Base-by-base conservation (phyloP, 148 eudicot species). In the Camellia japonica region DNA sequence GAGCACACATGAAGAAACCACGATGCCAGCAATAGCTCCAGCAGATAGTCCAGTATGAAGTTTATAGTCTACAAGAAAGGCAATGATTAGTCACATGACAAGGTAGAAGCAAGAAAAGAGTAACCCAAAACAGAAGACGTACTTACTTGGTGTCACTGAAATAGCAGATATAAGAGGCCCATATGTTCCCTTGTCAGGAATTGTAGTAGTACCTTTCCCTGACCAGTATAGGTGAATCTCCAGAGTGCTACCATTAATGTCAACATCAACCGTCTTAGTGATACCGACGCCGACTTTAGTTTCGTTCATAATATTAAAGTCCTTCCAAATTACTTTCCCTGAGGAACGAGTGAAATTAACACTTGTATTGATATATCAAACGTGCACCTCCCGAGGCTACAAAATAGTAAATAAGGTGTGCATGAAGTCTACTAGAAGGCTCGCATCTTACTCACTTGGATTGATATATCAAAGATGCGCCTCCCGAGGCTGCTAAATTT, bases 91-190 rank as follows among this genome's bases (percentile, higher is more conserved):
- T 65, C 73, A 80, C 54, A 5, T 23, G 16, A 71, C 30, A 54
- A 81, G 19, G 58, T 3, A 5, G 2, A 63, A 79, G 56, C 4
- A 52, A 76, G 19, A 58, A 60, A 18, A 9, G 5, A 23, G 55
- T 19, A 44, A 6, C 55, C 61, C 16, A 73, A 30, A 75, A 72
- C 6, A 58, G 46, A 64, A 60, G 6, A 46, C 77, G 19, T 43
- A 87, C 90, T 88, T 75, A 95, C 98, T 93, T 20, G 97, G 97
- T 79, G 94, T 95, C 65, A 95, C 90, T 9, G 94, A 68, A 77
- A 95, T 95, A 70, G 92, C 98, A 66, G 98, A 95, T 87, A 95
- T 87, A 73, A 93, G 92, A 77, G 98, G 98, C 60, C 98, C 98
- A 80, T 95, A 91, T 71, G 87, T 89, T 56, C 91, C 88, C 84